Base-by-base conservation (phyloP, 2,329 filamentous ascomycete species). In the Neodidymelliopsis sp. region DNA sequence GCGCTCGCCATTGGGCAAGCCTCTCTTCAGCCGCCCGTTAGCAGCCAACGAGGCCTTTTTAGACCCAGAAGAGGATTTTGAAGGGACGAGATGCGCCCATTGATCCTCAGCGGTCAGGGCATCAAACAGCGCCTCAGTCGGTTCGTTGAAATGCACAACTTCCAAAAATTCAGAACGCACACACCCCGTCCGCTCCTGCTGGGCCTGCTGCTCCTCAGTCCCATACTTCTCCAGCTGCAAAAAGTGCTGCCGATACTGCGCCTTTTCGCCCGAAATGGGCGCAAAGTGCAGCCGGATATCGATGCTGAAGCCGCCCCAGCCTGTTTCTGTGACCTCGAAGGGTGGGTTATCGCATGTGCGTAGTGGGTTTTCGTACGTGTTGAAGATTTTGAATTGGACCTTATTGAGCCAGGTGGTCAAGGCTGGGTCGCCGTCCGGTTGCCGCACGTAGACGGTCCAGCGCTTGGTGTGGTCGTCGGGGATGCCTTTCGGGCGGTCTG, bases 241-340 rank as follows among this genome's bases (percentile, higher is more conserved):
- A 66, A 91, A 91, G 74, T 97, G 94, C 78, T 94, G 96, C 2
- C 96, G 77, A n/a, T 92, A 95, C 74, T 96, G 90, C 4, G 93
- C 90, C 74, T 99, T 99, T 78, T 99, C 94, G 63, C 85, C 86
- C 27, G 87, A 89, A 69, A 95, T 89, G 46, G 89, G 86, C 46
- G 90, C 86, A 75, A 97, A 99, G 78, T 96, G 96, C 33, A 99
- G 82, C 69, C 96, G 91, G 70, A 99, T 88, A 56, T 92, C 90
- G 66, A 99, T 95, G 72, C 94, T 91, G 77, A 99, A 99, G 76
- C 97, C 94, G 66, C 94, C 94, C 90, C 95, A 99, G 37, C 94
- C 94, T 0, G 94, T 97, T 74, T 97, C 94, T 55, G 85, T 84
- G 53, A 97, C 88, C 66, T 90, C 80, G 66, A 97, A 99, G 9